Percentiles rank a stretch among this genome's conserved stretches.
Conservation (phyloP, 2,329 filamentous ascomycete genomes). For the Aotearoamyces nothofagi region DNA sequence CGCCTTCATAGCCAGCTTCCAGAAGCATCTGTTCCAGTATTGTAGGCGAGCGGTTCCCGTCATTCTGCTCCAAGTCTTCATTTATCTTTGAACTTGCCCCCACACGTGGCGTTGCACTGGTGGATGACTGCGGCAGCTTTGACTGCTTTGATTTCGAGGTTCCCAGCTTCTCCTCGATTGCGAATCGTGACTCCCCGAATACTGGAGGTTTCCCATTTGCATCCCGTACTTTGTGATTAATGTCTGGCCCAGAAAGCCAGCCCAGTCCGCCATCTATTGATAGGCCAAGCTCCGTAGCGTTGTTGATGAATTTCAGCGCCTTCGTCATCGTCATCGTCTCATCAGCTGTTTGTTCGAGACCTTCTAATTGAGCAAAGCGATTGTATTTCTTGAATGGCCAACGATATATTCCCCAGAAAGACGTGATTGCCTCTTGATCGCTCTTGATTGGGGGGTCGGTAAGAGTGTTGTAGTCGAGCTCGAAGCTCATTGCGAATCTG, state of each 20-base stretch:
- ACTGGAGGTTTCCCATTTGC: constrained; percentile 23
- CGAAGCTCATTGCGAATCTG: constrained; percentile 52
- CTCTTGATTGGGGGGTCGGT: constrained; percentile 38
- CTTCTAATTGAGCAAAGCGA: constrained; percentile 41
- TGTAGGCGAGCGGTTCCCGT: not conserved
- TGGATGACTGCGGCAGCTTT: not conserved
- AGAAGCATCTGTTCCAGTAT: constrained; percentile 10
- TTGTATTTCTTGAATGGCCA: constrained; percentile 47
- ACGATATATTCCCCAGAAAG: constrained; percentile 49
- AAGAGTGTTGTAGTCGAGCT: constrained; percentile 40
- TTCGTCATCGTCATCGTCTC: constrained; percentile 44
- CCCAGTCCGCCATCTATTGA: constrained; percentile 54
- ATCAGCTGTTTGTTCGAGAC: constrained; percentile 47
- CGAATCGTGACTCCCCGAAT: constrained; percentile 26
- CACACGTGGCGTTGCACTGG: not conserved
- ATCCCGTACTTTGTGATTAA: constrained; percentile 28
- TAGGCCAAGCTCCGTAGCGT: constrained; percentile 47
- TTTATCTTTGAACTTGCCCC: not conserved
- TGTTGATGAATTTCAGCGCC: constrained; percentile 38
- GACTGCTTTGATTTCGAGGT: not conserved
- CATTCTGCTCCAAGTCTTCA: not conserved
- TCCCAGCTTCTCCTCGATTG: constrained; percentile 20
- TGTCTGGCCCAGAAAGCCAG: constrained; percentile 48
- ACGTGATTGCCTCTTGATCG: constrained; percentile 33
- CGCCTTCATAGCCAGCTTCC: constrained; percentile 13